These are phyloP conservation scores for Linnemannia elongata DNA, from an alignment of 192 early-diverging fungal species.

Conservation along the genomic window DNA sequence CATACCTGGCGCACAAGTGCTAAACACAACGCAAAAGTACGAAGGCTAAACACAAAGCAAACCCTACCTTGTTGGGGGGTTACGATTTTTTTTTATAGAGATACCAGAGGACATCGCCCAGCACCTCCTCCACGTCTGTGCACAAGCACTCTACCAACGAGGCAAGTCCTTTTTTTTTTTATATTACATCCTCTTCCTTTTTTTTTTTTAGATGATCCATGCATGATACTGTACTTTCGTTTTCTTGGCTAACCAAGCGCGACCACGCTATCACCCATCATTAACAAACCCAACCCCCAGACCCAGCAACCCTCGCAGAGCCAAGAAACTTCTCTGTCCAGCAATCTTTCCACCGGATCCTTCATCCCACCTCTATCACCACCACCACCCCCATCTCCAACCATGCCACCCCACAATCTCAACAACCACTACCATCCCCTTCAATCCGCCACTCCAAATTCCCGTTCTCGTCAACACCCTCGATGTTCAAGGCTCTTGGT, in stretches of 20 bases:
- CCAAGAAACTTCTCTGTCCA: slow-evolving; percentile 27
- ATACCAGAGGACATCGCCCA: slow-evolving; percentile 47
- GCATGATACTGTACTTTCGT: too few relatives aligned
- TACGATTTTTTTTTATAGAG: slow-evolving; percentile 7
- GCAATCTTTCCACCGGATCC: slow-evolving; percentile 23
- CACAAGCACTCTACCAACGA: slow-evolving; percentile 35
- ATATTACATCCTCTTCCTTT: background rate
- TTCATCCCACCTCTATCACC: background rate
- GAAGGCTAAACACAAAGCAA: background rate
- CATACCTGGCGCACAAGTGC: background rate
- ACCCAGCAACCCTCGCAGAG: slow-evolving; percentile 30
- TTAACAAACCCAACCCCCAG: background rate
- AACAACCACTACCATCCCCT: background rate
- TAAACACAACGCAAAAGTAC: too few relatives aligned
- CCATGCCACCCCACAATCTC: background rate
- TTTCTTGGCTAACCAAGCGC: too few relatives aligned
- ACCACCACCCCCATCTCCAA: background rate
- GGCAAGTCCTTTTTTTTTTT: slow-evolving; percentile 13
- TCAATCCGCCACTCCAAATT: slow-evolving; percentile 14
- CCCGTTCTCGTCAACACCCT: slow-evolving; percentile 14
- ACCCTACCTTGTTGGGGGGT: background rate
- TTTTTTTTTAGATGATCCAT: too few relatives aligned
- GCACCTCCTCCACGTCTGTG: slow-evolving; percentile 28
- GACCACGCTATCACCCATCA: background rate
- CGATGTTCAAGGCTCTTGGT: background rate